phyloP scores from a whole-genome alignment of 257 asterid species.

The Osmanthus fragrans region DNA sequence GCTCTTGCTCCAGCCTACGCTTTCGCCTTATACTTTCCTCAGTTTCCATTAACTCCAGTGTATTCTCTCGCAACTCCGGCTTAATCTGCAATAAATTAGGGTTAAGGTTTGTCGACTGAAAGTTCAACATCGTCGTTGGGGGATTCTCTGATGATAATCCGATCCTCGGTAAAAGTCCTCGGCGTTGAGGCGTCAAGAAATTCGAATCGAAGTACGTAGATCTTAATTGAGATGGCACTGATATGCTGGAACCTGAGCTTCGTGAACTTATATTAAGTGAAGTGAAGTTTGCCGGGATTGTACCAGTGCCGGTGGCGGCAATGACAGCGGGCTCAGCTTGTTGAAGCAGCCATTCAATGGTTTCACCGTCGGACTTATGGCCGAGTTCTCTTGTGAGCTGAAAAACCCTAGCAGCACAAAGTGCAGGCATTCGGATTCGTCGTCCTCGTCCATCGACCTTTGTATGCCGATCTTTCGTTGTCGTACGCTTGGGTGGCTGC shows the following conservation, averaged over 20 bases:
- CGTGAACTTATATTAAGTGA: conserved; percentile 49
- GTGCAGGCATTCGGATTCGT: conserved; percentile 59
- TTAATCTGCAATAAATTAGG: conserved; percentile 35
- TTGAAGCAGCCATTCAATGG: conserved; percentile 53
- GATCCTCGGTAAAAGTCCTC: conserved; percentile 40
- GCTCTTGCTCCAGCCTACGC: conserved; percentile 32
- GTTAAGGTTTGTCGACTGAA: conserved; percentile 35
- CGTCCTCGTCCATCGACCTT: conserved; percentile 59
- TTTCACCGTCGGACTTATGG: conserved; percentile 57
- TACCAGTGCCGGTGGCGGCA: conserved; percentile 60
- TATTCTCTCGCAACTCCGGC: conserved; percentile 37
- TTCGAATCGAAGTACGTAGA: conserved; percentile 43
- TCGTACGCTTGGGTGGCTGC: conserved; percentile 41
- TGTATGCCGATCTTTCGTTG: conserved; percentile 54
- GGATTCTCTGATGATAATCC: conserved; percentile 40
- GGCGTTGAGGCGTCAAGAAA: conserved; percentile 38
- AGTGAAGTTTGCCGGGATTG: conserved; percentile 57
- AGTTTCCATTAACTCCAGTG: conserved; percentile 32
- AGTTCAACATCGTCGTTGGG: conserved; percentile 40
- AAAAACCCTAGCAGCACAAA: conserved; percentile 60
- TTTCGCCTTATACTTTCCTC: conserved; percentile 39
- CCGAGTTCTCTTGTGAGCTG: conserved; percentile 56
- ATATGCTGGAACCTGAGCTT: conserved; percentile 55
- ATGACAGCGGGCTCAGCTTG: conserved; percentile 58
- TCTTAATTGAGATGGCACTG: conserved; percentile 50